Percentiles rank a stretch among this genome's conserved stretches.
These are phyloP conservation scores for Corynespora cassiicola DNA, from an alignment of 2,329 filamentous ascomycete genomes.

Conservation along the genomic window DNA sequence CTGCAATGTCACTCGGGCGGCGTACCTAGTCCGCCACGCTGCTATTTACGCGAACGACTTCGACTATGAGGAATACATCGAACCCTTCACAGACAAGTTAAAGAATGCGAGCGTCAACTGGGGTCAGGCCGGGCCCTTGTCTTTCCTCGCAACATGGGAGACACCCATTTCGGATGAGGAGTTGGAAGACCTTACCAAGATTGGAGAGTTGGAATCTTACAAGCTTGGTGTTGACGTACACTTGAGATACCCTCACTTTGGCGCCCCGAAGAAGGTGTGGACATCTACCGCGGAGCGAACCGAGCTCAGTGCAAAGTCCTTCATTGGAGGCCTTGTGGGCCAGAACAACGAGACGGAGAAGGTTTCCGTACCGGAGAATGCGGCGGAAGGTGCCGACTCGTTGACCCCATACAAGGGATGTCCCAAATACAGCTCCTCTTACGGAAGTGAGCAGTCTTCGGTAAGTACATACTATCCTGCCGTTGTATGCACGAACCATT, in stretches of 20 bases:
- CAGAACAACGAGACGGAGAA: constrained; percentile 62
- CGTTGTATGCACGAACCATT: constrained; percentile 1
- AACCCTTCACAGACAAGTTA: constrained; percentile 63
- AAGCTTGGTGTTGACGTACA: constrained; percentile 65
- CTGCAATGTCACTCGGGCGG: constrained; percentile 57
- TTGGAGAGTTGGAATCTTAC: constrained; percentile 66
- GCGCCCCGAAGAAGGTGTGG: constrained; percentile 64
- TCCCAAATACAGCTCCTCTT: constrained; percentile 65
- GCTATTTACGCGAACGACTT: constrained; percentile 61
- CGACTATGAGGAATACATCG: constrained; percentile 59
- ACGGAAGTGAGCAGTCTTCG: constrained; percentile 62
- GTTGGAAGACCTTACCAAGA: constrained; percentile 65
- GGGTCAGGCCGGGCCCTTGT: constrained; percentile 61
- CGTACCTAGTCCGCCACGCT: constrained; percentile 58
- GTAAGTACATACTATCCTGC: constrained; percentile 23
- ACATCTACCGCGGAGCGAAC: constrained; percentile 69
- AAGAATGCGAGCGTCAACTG: constrained; percentile 66
- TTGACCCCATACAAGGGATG: constrained; percentile 71
- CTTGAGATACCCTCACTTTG: constrained; percentile 64
- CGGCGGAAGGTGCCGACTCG: constrained; percentile 64
- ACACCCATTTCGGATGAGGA: constrained; percentile 64
- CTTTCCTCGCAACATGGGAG: constrained; percentile 64
- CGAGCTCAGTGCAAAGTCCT: constrained; percentile 62
- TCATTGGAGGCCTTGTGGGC: constrained; percentile 63
- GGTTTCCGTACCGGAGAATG: constrained; percentile 62